Conservation (phyloP, 2,329 filamentous ascomycete genomes). For the Botrytis fabae region DNA sequence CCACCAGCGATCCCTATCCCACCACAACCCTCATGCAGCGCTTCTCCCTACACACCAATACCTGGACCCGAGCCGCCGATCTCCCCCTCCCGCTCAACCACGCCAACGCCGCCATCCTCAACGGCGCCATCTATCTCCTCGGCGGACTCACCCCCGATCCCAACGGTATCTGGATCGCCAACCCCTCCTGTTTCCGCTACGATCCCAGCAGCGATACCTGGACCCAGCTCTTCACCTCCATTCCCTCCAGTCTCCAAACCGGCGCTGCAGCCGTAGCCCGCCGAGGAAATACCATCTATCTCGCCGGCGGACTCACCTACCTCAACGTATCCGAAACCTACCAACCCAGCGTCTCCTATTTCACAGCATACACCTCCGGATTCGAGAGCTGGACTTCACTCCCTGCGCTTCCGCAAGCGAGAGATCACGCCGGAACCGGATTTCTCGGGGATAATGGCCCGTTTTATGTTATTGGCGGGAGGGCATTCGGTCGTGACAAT, state of each 20-base stretch:
- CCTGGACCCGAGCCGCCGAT: conserved; percentile 38
- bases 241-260: conserved; percentile 31
- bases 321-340: background rate
- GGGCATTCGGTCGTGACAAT: conserved; percentile 38
- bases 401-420: conserved; percentile 40
- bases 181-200: conserved; percentile 24
- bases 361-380: conserved; percentile 41
- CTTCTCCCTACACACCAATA: conserved; percentile 40
- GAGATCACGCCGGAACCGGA: conserved; percentile 42
- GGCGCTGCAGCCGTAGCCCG: conserved; percentile 43
- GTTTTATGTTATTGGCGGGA: conserved; percentile 41
- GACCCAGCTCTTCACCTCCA: conserved; percentile 28
- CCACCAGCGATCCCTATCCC: background rate
- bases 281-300: conserved; percentile 39
- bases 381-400: conserved; percentile 37
- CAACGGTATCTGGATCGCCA: conserved; percentile 22
- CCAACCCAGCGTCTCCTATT: conserved; percentile 21
- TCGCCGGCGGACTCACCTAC: conserved; percentile 44
- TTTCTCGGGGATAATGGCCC: conserved; percentile 31
- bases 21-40: conserved; percentile 36
- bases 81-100: conserved; percentile 42
- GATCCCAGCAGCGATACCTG: conserved; percentile 14
- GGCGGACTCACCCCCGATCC: conserved; percentile 40
- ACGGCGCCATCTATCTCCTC: conserved; percentile 45
- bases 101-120: conserved; percentile 43